phyloP scores from a whole-genome alignment of 208 protist genomes.

The Leishmania tropica region DNA sequence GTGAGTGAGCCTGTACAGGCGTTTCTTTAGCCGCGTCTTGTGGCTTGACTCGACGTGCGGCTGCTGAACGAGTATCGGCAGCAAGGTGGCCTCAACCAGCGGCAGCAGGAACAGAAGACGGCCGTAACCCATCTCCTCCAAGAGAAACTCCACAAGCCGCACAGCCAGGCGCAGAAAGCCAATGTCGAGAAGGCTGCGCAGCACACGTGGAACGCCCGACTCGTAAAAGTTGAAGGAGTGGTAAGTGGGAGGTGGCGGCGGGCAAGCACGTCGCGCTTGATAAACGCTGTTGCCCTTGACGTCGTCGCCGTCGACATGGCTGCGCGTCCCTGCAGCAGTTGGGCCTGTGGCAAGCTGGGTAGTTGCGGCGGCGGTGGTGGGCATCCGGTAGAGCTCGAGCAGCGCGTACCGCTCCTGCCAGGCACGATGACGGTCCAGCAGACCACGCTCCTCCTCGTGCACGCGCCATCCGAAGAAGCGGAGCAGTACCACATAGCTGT shows the following conservation, averaged over 20 bases:
- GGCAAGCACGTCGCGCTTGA: not conserved
- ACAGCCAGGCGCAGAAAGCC: constrained; percentile 68
- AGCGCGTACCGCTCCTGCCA: constrained; percentile 66
- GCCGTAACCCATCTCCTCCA: constrained; percentile 73
- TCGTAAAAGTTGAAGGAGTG: constrained; percentile 56
- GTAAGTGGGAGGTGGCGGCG: constrained; percentile 20
- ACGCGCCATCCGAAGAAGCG: constrained; percentile 88
- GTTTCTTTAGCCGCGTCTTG: constrained; percentile 55
- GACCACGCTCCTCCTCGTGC: constrained; percentile 79
- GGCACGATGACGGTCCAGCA: constrained; percentile 77
- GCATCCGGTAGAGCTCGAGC: constrained; percentile 25
- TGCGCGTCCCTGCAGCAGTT: not conserved
- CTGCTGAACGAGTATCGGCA: constrained; percentile 49
- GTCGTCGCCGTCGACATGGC: not conserved
- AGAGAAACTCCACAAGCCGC: constrained; percentile 78
- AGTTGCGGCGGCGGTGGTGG: not conserved
- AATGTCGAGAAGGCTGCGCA: constrained; percentile 65
- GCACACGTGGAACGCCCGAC: constrained; percentile 51
- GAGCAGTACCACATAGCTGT: constrained; percentile 86
- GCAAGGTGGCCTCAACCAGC: constrained; percentile 42
- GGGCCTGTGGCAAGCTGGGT: not conserved
- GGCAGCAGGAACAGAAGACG: constrained; percentile 55
- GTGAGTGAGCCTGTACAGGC: constrained; percentile 62
- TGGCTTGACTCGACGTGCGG: constrained; percentile 58
- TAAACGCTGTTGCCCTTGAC: not conserved